A percentile compares a stretch with the other conserved stretches of the same genome.
Conservation (phyloP, 208 protist genomes). For the Trypanosomatidae sp. region DNA sequence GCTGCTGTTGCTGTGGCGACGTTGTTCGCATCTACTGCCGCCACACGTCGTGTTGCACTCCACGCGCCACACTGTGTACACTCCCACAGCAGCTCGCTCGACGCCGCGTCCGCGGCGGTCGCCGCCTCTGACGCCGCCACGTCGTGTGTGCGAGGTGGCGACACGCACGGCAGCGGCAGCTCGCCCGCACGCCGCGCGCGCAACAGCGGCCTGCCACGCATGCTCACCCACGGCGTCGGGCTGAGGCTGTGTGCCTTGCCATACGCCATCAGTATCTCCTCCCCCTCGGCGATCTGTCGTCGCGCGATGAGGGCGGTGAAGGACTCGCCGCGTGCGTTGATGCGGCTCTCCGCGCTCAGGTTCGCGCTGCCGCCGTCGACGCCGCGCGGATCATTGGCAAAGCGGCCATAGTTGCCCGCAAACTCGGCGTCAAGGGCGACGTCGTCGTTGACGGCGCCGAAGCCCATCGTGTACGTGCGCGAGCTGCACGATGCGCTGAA, state of each 20-base stretch:
- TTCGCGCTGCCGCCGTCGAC: conserved; percentile 53
- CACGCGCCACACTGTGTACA: conserved; percentile 77
- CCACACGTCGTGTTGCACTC: no score
- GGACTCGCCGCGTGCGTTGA: conserved; percentile 59
- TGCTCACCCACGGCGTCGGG: conserved; percentile 44
- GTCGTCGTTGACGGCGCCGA: conserved; percentile 62
- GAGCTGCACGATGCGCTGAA: conserved; percentile 71
- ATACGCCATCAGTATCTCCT: conserved; percentile 87
- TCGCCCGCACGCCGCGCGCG: conserved; percentile 33
- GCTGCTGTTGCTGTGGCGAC: no score
- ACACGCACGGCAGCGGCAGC: conserved; percentile 70
- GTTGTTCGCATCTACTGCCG: no score
- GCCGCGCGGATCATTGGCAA: conserved; percentile 80
- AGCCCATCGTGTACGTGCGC: conserved; percentile 85
- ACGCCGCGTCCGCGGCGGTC: not conserved
- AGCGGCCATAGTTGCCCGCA: conserved; percentile 76
- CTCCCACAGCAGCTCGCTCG: conserved; percentile 24
- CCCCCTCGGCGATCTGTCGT: conserved; percentile 52
- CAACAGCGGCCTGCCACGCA: conserved; percentile 43
- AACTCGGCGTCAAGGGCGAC: conserved; percentile 84
- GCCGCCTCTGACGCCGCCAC: not conserved
- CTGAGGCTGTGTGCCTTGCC: conserved; percentile 70
- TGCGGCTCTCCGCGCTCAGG: conserved; percentile 65
- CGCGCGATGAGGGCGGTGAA: conserved; percentile 75
- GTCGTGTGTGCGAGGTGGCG: no score